Conservation (phyloP, 306 rosid genomes). For the Citrullus amarus region DNA sequence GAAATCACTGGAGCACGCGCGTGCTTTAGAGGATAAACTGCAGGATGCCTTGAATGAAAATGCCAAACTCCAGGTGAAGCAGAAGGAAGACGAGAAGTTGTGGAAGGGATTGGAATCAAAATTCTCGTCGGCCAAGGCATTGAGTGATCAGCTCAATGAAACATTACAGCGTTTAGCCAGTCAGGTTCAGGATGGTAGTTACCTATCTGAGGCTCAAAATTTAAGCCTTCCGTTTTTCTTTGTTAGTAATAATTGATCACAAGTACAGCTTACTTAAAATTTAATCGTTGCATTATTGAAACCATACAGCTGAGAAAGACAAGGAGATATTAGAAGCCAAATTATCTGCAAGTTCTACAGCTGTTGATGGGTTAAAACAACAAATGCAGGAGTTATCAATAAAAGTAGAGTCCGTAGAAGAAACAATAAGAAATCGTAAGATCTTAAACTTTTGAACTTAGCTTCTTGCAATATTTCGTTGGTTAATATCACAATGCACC, state of each 20-base stretch:
- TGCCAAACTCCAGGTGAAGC: slow-evolving; percentile 81
- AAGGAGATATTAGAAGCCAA: slow-evolving; percentile 56
- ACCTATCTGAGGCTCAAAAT: not conserved
- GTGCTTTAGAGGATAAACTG: slow-evolving; percentile 66
- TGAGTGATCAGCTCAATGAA: slow-evolving; percentile 72
- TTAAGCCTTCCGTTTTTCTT: not conserved
- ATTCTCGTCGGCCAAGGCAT: slow-evolving; percentile 73
- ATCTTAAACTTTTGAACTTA: not conserved
- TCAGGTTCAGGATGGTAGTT: slow-evolving; percentile 72
- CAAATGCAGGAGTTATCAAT: slow-evolving; percentile 55
- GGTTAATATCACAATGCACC: not conserved
- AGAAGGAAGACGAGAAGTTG: slow-evolving; percentile 80
- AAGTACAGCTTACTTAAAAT: not conserved
- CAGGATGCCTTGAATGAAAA: slow-evolving; percentile 82
- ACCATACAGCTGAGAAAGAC: slow-evolving; percentile 62
- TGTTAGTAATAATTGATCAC: not conserved
- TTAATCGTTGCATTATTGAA: not conserved
- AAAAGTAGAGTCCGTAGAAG: slow-evolving; percentile 53
- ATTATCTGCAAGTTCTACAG: slow-evolving; percentile 43
- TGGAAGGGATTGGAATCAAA: slow-evolving; percentile 86
- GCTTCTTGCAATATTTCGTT: not conserved
- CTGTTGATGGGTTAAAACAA: slow-evolving; percentile 59
- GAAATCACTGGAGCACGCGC: slow-evolving; percentile 54
- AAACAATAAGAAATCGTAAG: slow-evolving; percentile 53
- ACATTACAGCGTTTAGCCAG: slow-evolving; percentile 63